Base-by-base conservation (phyloP, 805 yeast genomes). In the Wickerhamiella slavikovae region DNA sequence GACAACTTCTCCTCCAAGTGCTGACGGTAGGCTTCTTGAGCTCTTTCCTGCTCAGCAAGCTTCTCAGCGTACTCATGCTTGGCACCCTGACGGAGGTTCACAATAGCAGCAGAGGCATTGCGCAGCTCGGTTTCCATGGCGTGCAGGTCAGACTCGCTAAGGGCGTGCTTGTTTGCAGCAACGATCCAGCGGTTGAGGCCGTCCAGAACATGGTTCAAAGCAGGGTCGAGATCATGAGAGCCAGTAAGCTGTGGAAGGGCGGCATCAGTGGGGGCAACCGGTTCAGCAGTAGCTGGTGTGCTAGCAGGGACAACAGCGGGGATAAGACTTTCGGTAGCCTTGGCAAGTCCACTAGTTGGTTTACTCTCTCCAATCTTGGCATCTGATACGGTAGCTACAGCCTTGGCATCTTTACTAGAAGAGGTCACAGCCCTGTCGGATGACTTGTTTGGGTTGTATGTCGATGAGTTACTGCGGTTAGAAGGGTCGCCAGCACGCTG, bases 91-190 rank as follows among this genome's bases (percentile, higher is more conserved):
- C 40, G 39, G 27, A 33, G 30, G 19, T 22, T 16, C 18, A 20
- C 25, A 17, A 32, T 17, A 5, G 18, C 17, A 15, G 16, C 20
- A 12, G 24, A 23, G 8, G 22, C 28, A n/a, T 25, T 27, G 24
- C 28, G 22, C 10, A 32, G 23, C 6, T 31, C 24, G 13, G 10
- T 8, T 21, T n/a, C 22, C 12, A 32, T 16, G 22, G 28, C 18
- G 15, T 35, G 40, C 24, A 66, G 34, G 26, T 60, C 52, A 8
- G 47, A 57, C n/a, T 48, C 49, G 11, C 35, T 19, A 8, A 36
- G 38, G 4, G 24, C 24, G 11, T 28, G 25, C 40, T 44, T 25
- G 28, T 40, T 37, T 19, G 41, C 32, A 18, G 24, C 32, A 20
- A 35, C 34, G 28, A 45, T 44, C 21, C 35, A 30, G 26, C 31